Base-by-base conservation (phyloP, 176 grass and related monocot genomes). In the barley (Hordeum vulgare) region DNA sequence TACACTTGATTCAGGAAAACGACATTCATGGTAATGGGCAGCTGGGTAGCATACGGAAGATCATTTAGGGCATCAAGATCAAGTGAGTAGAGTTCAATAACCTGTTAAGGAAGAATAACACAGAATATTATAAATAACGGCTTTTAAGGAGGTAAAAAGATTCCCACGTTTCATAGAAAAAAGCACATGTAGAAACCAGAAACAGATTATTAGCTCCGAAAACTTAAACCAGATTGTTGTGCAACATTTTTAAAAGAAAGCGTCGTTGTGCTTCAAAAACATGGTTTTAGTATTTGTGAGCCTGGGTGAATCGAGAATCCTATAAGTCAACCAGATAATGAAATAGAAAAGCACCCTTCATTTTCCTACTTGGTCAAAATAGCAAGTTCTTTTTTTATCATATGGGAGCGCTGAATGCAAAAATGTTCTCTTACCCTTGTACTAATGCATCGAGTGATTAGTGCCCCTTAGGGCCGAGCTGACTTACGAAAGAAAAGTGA, bases 31-130 rank as follows among this genome's bases (percentile, higher is more conserved):
- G 35, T 64, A 81, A 65, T 18, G 15, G 68, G 21, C 25, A 62
- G 60, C 29, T 71, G 60, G 76, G 44, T 41, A 49, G 57, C 75
- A 67, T 90, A 98, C 96, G 90, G 84, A 76, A 98, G 85, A 83
- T 93, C 78, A 71, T 62, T 94, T 28, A 95, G 90, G 33, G 90
- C 92, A 80, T 98, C 96, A n/a, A 95, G 89, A 78, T 98, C 93
- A 73, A 98, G 93, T 51, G 96, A 93, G 59, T 98, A 98, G 62
- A 98, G 88, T 86, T 98, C 96, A 86, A 95, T 93, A 23, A 98
- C 96, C 96, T 98, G 81, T 80, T 54, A 61, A 79, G 25, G 56
- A 42, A 76, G 70, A 88, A 70, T 24, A 65, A 66, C 12, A 85
- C n/a, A n/a, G n/a, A n/a, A n/a, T n/a, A n/a, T n/a, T n/a, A n/a